Evolutionary conservation across 768 basidiomycete genomes (phyloP).

Genomic region (Mycena belliarum): DNA sequence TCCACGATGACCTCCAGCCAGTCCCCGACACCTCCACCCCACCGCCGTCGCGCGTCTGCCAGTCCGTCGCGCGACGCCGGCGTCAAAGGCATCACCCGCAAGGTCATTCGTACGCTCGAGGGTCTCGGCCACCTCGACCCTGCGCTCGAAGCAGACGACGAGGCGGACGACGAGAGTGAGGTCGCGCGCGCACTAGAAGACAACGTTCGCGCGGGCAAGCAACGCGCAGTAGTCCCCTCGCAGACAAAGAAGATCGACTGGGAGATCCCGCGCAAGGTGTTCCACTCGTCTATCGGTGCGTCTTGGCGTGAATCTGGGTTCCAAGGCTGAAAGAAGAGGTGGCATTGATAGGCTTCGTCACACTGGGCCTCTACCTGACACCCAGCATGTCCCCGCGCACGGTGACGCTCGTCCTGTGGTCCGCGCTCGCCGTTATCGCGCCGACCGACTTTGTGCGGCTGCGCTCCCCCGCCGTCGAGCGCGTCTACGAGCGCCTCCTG

Average conservation of each 20-base stretch:
- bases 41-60: conserved; percentile 6
- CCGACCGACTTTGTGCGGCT: conserved; percentile 80
- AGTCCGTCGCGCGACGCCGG: conserved; percentile 35
- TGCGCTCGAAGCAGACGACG: conserved; percentile 28
- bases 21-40: background rate
- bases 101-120: conserved; percentile 50
- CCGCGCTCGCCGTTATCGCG: conserved; percentile 65
- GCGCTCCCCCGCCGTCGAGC: conserved; percentile 60
- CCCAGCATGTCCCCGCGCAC: conserved; percentile 44
- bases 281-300: conserved; percentile 88
- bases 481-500: conserved; percentile 48
- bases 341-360: conserved; percentile 55
- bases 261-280: conserved; percentile 86
- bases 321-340: too few relatives aligned
- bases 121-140: conserved; percentile 40
- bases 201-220: conserved; percentile 4
- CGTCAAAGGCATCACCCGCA: conserved; percentile 48
- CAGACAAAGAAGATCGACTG: conserved; percentile 60
- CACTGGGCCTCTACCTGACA: conserved; percentile 55
- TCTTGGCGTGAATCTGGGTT: conserved; percentile 23
- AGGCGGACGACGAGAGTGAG: conserved; percentile 35
- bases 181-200: conserved; percentile 28
- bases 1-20: background rate
- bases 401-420: conserved; percentile 64
- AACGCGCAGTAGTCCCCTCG: background rate